Evolutionary conservation across 768 basidiomycete species (phyloP).

Genomic region (Fomitopsis serialis): DNA sequence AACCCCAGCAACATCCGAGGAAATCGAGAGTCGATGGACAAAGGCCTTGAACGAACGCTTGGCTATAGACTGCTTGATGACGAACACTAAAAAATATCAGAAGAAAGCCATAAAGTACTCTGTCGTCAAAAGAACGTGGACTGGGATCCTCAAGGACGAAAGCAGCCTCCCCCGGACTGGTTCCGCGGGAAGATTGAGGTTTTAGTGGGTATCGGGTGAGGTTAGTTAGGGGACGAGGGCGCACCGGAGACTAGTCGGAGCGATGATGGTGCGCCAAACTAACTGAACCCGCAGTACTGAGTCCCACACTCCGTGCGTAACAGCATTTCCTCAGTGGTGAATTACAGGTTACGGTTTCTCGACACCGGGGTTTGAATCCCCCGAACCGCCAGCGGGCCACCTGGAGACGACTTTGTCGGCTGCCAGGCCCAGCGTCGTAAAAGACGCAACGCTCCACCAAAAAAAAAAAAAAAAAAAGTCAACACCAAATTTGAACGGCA

Average conservation of each 20-base stretch:
- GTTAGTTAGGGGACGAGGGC: neutral
- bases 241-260: neutral
- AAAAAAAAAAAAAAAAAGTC: no score
- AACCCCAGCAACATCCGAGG: no score
- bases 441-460: constrained; percentile 18
- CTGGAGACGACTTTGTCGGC: no score
- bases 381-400: no score
- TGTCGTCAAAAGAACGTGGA: neutral
- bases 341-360: no score
- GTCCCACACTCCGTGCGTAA: constrained; percentile 9
- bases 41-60: neutral
- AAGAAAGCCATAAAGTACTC: neutral
- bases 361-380: no score
- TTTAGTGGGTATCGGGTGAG: constrained; percentile 5
- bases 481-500: no score
- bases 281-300: neutral
- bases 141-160: neutral
- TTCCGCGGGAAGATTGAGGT: neutral
- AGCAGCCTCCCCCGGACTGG: neutral
- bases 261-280: neutral
- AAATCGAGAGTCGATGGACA: no score
- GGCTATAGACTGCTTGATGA: neutral
- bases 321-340: constrained; percentile 2
- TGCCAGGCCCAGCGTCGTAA: constrained; percentile 14
- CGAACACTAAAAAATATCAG: neutral